Evolutionary conservation across 768 basidiomycete species (phyloP), one percentile per base, ranked within the genome.

Genomic region (Symmetrospora coprosmae): DNA sequence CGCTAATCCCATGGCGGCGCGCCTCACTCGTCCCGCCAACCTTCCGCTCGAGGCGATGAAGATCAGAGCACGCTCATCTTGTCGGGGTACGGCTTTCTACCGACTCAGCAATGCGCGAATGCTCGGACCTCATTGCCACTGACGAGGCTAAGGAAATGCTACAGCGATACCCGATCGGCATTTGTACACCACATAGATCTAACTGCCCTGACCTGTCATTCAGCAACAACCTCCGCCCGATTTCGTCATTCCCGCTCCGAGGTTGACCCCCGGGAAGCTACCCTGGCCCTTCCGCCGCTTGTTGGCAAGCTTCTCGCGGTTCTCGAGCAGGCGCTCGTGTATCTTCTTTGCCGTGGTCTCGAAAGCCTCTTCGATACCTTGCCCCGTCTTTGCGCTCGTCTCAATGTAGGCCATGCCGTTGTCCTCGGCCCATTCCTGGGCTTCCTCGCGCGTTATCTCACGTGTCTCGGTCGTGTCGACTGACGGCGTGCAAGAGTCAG

Each of bases 361-460:
- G 31, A 58, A 58, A 8, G 55, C 67, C 60, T 68, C 65, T 25
- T 68, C 66, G 13, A 68, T 66, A 9, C 65, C 65, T 8, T 45
- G 25, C 0, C 66, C 67, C n/a, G 40, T 64, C 59, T 68, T 68
- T 2, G 66, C 67, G 31, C 52, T 61, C 25, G 64, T 65, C 59
- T 67, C 67, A 38, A 67, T 58, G 31, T 67, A 68, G 5, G 62
- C 65, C 23, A 68, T 21, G 5, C 67, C 65, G 31, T 66, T 60
- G 43, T 67, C 56, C 31, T 53, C 25, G 1, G 61, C 67, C 64
- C 64, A 67, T 34, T 27, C 31, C 45, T 39, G 19, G 14, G 59
- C 62, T 46, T 65, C 66, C 28, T 61, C 52, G 38, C 41, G 13
- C 28, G 48, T 55, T 6, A 64, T 64, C 41, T 66, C 64, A 4